Evolutionary conservation across 257 asterid species (phyloP).

Genomic region (Jasminum sambac): DNA sequence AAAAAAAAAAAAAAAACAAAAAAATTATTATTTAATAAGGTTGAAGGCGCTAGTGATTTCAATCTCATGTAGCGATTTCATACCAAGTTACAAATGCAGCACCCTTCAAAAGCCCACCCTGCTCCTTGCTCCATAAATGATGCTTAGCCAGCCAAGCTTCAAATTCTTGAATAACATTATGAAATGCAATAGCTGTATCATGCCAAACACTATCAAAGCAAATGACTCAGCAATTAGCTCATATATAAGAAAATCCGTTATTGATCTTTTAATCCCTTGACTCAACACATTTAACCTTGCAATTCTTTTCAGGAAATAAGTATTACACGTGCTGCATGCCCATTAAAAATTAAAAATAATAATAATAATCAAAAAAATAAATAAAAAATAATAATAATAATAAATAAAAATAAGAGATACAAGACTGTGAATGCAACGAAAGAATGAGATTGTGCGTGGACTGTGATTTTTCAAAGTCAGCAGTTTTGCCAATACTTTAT

Average conservation of each 20-base stretch:
- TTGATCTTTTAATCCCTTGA: background rate
- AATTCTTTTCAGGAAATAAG: background rate
- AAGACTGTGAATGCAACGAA: background rate
- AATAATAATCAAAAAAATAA: too few relatives aligned
- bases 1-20: background rate
- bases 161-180: constrained; percentile 75
- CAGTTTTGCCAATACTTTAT: background rate
- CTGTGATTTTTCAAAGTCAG: background rate
- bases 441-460: background rate
- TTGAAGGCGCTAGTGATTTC: background rate
- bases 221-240: constrained; percentile 14
- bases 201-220: constrained; percentile 83
- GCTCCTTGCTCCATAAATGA: constrained; percentile 48
- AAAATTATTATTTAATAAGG: background rate
- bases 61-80: background rate
- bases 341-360: too few relatives aligned
- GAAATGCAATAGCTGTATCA: constrained; percentile 78
- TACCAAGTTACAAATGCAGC: constrained; percentile 98
- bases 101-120: constrained; percentile 49
- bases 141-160: constrained; percentile 68
- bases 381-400: too few relatives aligned
- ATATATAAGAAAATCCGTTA: background rate
- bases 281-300: background rate
- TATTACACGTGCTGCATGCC: background rate
- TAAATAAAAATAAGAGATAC: background rate